Percentiles rank a stretch among this genome's conserved stretches.
phyloP scores from a whole-genome alignment of 2,329 filamentous ascomycete species.

The Shiraia bambusicola region DNA sequence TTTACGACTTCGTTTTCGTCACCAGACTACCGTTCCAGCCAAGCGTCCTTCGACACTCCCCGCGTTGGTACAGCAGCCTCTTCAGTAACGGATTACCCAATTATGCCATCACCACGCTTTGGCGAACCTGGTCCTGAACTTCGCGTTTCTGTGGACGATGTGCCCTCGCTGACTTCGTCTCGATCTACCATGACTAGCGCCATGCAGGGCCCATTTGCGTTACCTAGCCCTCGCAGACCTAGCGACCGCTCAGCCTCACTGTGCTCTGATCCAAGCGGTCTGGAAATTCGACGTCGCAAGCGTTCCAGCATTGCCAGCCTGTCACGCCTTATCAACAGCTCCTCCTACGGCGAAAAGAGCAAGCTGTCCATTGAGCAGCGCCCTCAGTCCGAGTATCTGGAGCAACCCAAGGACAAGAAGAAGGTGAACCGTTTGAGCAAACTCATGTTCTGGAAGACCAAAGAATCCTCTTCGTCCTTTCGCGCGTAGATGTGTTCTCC shows the following conservation, averaged over 20 bases:
- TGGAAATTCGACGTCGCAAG: slow-evolving; percentile 62
- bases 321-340: slow-evolving; percentile 71
- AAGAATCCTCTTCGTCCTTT: slow-evolving; percentile 29
- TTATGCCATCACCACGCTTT: slow-evolving; percentile 69
- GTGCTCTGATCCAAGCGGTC: slow-evolving; percentile 44
- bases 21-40: slow-evolving; percentile 63
- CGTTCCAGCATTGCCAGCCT: slow-evolving; percentile 76
- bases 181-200: slow-evolving; percentile 73
- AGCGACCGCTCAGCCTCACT: slow-evolving; percentile 46
- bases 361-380: slow-evolving; percentile 69
- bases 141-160: slow-evolving; percentile 71
- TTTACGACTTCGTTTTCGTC: slow-evolving; percentile 63
- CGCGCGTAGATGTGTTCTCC: slow-evolving; percentile 17
- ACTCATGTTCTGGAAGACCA: slow-evolving; percentile 72
- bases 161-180: slow-evolving; percentile 73
- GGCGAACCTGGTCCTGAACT: slow-evolving; percentile 73
- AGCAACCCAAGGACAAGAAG: slow-evolving; percentile 64
- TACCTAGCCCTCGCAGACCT: slow-evolving; percentile 46
- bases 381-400: slow-evolving; percentile 53
- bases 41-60: slow-evolving; percentile 67
- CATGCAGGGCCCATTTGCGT: slow-evolving; percentile 58
- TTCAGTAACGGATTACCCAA: slow-evolving; percentile 70
- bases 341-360: slow-evolving; percentile 67
- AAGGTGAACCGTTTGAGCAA: slow-evolving; percentile 71
- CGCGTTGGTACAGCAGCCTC: slow-evolving; percentile 75